Evolutionary conservation across 1,284 basidiomycete genomes (phyloP), one percentile per base, ranked within the genome.

Genomic region (Tilletiaria anomala): DNA sequence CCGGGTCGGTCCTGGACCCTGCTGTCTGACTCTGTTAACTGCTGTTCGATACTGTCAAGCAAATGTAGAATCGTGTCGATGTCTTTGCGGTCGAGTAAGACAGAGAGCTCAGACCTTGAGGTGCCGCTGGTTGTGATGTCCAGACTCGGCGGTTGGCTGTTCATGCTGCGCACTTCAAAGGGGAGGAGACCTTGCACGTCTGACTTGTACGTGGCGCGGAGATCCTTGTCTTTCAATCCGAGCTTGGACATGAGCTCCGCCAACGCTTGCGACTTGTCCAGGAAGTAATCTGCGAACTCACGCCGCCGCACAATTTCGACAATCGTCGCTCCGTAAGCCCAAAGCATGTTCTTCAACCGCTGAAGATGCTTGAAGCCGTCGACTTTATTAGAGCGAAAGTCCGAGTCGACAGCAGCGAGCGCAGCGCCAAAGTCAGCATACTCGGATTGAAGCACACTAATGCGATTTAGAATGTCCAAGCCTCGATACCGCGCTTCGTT

Each of bases 321-420:
- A 1, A 94, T 75, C 0, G 88, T 87, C 1, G 86, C 83, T 0
- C 85, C 83, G 66, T 97, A 97, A 0, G 85, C 86, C 60, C 86
- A 88, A 1, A 91, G 70, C 76, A 96, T 83, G 43, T 77, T 79
- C 59, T 93, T 86, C 29, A 96, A 71, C 11, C 89, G 75, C 41
- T 82, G 77, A 11, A 96, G 80, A 63, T 96, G 87, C 16, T 81
- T 76, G 67, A 96, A 96, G 39, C 82, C 83, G 35, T 79, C 84
- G 37, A 53, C 41, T 32, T 50, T 51, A 35, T 51, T 55, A n/a
- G 26, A 29, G 8, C 10, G 26, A n/a, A 29, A 29, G 26, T 29
- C 10, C n/a, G n/a, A 8, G 10, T 29, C n/a, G 26, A 29, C 26
- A 29, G n/a, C n/a, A 8, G 26, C 26, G 26, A 29, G 8, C n/a